These are phyloP conservation scores for Penicillium vulpinum DNA, from an alignment of 2,329 filamentous ascomycete species.

Conservation along the genomic window DNA sequence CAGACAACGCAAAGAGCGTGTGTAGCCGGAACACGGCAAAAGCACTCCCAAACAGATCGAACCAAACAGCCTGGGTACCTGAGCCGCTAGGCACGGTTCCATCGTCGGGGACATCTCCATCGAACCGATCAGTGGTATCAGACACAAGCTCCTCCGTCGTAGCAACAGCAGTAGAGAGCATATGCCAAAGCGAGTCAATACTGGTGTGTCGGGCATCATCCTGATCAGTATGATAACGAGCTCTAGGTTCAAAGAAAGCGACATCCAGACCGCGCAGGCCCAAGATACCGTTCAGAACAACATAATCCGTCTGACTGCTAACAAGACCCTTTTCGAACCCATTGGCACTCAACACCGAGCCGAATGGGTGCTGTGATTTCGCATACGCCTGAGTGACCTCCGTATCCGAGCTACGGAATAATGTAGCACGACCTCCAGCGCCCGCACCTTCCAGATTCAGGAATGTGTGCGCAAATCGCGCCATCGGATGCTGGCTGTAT, in stretches of 20 bases:
- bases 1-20: slow-evolving; percentile 83
- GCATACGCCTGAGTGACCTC: slow-evolving; percentile 81
- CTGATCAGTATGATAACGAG: slow-evolving; percentile 86
- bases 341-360: slow-evolving; percentile 77
- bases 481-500: slow-evolving; percentile 79
- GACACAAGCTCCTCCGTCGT: slow-evolving; percentile 72
- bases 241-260: slow-evolving; percentile 83
- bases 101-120: slow-evolving; percentile 57
- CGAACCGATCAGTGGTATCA: slow-evolving; percentile 67
- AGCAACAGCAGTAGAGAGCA: slow-evolving; percentile 80
- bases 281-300: slow-evolving; percentile 73
- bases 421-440: slow-evolving; percentile 79
- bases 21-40: slow-evolving; percentile 79
- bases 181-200: slow-evolving; percentile 76
- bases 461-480: slow-evolving; percentile 80
- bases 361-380: slow-evolving; percentile 72
- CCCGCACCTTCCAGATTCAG: slow-evolving; percentile 94
- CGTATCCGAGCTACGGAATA: slow-evolving; percentile 85
- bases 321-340: slow-evolving; percentile 79
- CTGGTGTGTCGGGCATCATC: slow-evolving; percentile 78
- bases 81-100: slow-evolving; percentile 66
- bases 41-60: slow-evolving; percentile 79
- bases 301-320: slow-evolving; percentile 84
- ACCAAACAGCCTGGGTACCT: slow-evolving; percentile 78
- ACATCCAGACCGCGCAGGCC: slow-evolving; percentile 88